Conservation (phyloP, 2,329 filamentous ascomycete genomes). For the Pseudogymnoascus sp. region DNA sequence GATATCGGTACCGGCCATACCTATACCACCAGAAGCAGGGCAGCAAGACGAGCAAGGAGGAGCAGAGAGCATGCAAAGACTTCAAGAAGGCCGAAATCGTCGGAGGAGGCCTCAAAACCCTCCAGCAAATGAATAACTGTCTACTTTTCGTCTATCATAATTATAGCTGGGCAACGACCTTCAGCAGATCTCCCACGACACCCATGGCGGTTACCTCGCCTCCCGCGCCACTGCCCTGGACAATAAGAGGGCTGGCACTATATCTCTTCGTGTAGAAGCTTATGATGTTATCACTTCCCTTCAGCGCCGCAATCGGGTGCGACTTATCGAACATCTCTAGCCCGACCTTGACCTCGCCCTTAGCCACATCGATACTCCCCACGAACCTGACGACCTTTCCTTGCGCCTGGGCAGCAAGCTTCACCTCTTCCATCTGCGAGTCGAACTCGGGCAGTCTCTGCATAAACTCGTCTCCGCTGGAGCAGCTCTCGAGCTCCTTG, state of each 20-base stretch:
- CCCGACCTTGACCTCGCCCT: conserved; percentile 79
- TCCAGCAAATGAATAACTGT: not conserved
- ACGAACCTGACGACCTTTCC: conserved; percentile 93
- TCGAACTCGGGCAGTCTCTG: conserved; percentile 73
- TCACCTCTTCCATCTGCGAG: conserved; percentile 78
- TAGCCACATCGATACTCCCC: conserved; percentile 80
- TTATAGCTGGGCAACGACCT: conserved; percentile 66
- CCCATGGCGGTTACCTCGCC: conserved; percentile 97
- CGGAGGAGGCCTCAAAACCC: not conserved
- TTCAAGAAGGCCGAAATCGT: not conserved
- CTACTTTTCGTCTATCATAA: conserved; percentile 4
- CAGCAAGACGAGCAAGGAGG: conserved; percentile 6
- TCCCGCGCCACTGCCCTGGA: conserved; percentile 90
- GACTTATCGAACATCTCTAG: conserved; percentile 80
- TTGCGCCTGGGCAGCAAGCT: conserved; percentile 72
- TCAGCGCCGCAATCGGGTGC: conserved; percentile 85
- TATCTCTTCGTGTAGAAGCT: conserved; percentile 97
- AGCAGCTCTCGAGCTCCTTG: conserved; percentile 67
- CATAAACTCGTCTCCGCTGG: conserved; percentile 79
- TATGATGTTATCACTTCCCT: conserved; percentile 98
- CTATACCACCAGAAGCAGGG: conserved; percentile 8
- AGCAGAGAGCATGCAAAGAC: conserved; percentile 4
- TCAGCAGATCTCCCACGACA: conserved; percentile 86
- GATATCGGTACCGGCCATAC: conserved; percentile 17
- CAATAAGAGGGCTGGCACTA: conserved; percentile 79